Evolutionary conservation across 345 rosid species (phyloP), one percentile per base, ranked within the genome.

Genomic region (Eucalyptus shirleyi): DNA sequence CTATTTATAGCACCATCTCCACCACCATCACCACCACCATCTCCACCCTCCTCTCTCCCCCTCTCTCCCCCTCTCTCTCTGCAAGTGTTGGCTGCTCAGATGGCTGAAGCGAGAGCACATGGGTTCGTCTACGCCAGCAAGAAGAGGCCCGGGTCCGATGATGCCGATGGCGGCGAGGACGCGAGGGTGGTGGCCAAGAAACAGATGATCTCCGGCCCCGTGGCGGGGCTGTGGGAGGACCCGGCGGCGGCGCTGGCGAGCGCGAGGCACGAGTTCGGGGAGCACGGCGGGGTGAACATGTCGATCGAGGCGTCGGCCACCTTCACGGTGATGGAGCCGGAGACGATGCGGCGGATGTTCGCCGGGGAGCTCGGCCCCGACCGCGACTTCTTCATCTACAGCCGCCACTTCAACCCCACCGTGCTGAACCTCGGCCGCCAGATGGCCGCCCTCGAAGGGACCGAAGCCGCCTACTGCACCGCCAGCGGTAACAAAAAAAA

Each of bases 261-360:
- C 77, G 92, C 93, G 24, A 95, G 99, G 62, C 99, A 98, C 90
- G 99, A 96, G 90, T 98, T 98, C 86, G 99, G 99, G 12, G 99
- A 98, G 90, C 99, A 98, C 85, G 99, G 99, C 77, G 99, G 99
- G 47, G 99, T 96, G 53, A 98, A 98, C 93, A 98, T 97, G 99
- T 98, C 99, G 4, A 98, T 96, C 86, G 99, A 98, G 92, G 99
- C 99, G 77, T 98, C 99, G n/a, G 99, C 98, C 89, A 96, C 99
- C 87, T 98, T 98, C 96, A 97, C 99, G 72, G 99, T 96, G 90
- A 97, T 98, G 98, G 99, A 98, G 92, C 96, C 99, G 2, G 99
- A 96, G 47, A 98, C 98, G 83, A 96, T 98, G 99, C 92, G 95
- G 83, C 96, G 97, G 50, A 94, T 98, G 97, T 98, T 98, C 92